Percentiles rank a stretch among this genome's conserved stretches.
Evolutionary conservation across 768 basidiomycete genomes (phyloP).

Genomic region (Infundibulicybe gibba): DNA sequence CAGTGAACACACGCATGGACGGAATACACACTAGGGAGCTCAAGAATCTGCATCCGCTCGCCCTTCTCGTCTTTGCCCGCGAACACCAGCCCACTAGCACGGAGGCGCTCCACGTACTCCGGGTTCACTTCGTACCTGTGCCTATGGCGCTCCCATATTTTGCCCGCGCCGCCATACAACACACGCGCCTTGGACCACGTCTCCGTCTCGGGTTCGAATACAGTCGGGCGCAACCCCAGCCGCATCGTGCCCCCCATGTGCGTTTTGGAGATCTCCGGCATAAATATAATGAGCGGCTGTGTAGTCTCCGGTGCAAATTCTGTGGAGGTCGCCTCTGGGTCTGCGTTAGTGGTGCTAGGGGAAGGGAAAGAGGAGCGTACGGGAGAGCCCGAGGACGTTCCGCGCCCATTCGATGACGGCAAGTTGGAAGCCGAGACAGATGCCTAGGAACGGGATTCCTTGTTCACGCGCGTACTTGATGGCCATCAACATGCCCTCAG

Average conservation of each 20-base stretch:
- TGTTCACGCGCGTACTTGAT: constrained; percentile 97
- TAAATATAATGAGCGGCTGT: constrained; percentile 88
- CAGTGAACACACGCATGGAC: not conserved
- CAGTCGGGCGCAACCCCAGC: constrained; percentile 93
- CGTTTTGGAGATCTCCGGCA: constrained; percentile 98
- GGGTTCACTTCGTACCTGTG: constrained; percentile 98
- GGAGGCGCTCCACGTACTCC: constrained; percentile 68
- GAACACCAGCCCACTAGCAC: constrained; percentile 60
- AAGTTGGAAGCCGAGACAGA: constrained; percentile 97
- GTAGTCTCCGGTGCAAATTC: constrained; percentile 67
- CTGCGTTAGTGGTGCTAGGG: constrained; percentile 1
- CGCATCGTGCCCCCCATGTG: constrained; percentile 99
- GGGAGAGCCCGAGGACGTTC: constrained; percentile 67
- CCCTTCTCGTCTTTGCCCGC: constrained; percentile 92
- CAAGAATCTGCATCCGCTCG: constrained; percentile 96
- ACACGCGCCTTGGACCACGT: constrained; percentile 68
- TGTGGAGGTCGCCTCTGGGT: constrained; percentile 74
- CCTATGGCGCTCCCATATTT: constrained; percentile 94
- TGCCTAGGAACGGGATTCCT: constrained; percentile 91
- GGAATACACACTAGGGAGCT: constrained; percentile 64
- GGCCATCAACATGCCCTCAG: constrained; percentile 97
- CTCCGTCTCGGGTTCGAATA: constrained; percentile 73
- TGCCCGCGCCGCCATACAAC: constrained; percentile 78
- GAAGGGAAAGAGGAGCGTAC: constrained; percentile 31
- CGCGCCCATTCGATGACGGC: constrained; percentile 95